Percentiles rank a stretch among this genome's conserved stretches.
Evolutionary conservation across 2,329 filamentous ascomycete genomes (phyloP).

Genomic region (Diplodia corticola): DNA sequence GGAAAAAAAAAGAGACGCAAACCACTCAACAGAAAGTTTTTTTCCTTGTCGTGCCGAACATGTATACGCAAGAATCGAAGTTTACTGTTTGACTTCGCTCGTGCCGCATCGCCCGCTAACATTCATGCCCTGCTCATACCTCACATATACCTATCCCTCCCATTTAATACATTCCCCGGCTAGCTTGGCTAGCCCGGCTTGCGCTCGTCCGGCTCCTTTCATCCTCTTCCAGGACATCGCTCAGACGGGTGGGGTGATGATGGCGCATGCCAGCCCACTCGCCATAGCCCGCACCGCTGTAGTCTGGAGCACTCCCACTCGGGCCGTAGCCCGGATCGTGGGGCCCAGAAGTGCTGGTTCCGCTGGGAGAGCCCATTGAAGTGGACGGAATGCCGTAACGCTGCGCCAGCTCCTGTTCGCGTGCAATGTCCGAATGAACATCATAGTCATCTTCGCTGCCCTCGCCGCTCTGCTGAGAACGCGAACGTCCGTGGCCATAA

Average conservation of each 20-base stretch:
- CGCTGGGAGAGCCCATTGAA: not conserved
- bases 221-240: conserved; percentile 42
- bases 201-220: conserved; percentile 41
- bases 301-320: conserved; percentile 32
- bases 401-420: conserved; percentile 50
- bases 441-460: conserved; percentile 53
- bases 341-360: conserved; percentile 8
- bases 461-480: conserved; percentile 16
- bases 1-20: not conserved
- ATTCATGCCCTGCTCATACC: not conserved
- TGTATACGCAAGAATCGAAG: not conserved
- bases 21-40: not conserved
- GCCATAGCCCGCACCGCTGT: conserved; percentile 41
- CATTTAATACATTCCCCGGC: conserved; percentile 23
- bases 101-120: not conserved
- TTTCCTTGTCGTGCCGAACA: not conserved
- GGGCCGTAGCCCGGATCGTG: conserved; percentile 7
- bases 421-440: conserved; percentile 51
- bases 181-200: conserved; percentile 39
- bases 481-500: conserved; percentile 8
- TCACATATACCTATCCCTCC: not conserved
- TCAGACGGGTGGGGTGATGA: conserved; percentile 42
- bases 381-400: conserved; percentile 44
- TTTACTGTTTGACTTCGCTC: not conserved
- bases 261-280: conserved; percentile 40